Conservation (phyloP, 805 yeast genomes). For the Barnettozyma sucrosica region DNA sequence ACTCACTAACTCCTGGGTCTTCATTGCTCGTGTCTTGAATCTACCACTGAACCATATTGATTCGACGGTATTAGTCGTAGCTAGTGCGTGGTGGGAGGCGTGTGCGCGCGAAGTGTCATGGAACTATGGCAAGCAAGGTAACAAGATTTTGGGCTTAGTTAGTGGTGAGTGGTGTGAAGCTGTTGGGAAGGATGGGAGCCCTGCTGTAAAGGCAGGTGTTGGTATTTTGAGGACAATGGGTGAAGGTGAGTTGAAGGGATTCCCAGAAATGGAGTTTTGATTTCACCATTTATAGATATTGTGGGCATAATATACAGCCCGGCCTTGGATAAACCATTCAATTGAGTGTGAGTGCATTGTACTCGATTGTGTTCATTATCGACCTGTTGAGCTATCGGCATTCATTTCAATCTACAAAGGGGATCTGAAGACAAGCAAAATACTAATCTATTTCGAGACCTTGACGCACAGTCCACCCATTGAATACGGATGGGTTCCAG, state of each 20-base stretch:
- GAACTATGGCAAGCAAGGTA: slow-evolving; percentile 65
- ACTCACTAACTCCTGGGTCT: slow-evolving; percentile 54
- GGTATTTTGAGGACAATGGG: slow-evolving; percentile 70
- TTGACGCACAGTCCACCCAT: no score
- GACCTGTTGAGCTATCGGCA: no score
- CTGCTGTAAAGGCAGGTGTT: slow-evolving; percentile 55
- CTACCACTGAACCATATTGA: slow-evolving; percentile 42
- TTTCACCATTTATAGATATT: background rate
- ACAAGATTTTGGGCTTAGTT: slow-evolving; percentile 48
- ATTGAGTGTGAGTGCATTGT: no score
- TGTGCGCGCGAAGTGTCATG: slow-evolving; percentile 49
- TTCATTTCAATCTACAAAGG: no score
- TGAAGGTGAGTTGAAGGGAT: slow-evolving; percentile 48
- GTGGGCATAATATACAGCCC: no score
- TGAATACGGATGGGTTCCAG: no score
- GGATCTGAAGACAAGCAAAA: no score
- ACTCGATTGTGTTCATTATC: no score
- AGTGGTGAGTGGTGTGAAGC: slow-evolving; percentile 47
- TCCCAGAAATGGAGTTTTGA: slow-evolving; percentile 28
- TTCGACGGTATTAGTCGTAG: slow-evolving; percentile 65
- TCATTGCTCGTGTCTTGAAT: slow-evolving; percentile 70
- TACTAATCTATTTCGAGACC: no score
- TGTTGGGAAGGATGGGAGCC: slow-evolving; percentile 38
- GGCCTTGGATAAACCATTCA: no score
- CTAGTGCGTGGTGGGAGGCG: slow-evolving; percentile 92